These are phyloP conservation scores for Closterium sp. DNA, from an alignment of 139 green algal genomes.

Conservation along the genomic window DNA sequence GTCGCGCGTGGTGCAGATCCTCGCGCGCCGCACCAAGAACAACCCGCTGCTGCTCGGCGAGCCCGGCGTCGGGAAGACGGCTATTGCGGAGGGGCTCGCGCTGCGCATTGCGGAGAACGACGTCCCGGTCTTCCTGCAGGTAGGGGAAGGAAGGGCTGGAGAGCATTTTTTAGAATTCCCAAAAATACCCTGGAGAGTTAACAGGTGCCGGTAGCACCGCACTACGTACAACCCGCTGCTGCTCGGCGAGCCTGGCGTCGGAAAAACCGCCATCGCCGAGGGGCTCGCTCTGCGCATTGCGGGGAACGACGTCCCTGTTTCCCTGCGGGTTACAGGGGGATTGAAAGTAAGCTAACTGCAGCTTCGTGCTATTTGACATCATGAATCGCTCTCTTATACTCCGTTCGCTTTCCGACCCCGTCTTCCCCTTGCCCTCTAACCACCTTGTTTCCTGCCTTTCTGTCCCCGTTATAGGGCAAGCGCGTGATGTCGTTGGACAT, in stretches of 20 bases:
- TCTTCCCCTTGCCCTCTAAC: too few relatives aligned
- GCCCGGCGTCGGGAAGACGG: conserved; percentile 75
- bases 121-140: conserved; percentile 79
- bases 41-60: conserved; percentile 98
- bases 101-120: conserved; percentile 68
- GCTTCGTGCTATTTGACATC: too few relatives aligned
- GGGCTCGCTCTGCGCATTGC: conserved; percentile 85
- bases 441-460: too few relatives aligned
- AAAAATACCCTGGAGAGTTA: too few relatives aligned
- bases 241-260: conserved; percentile 87
- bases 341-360: too few relatives aligned
- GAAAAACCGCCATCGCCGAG: conserved; percentile 73
- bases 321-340: conserved; percentile 73
- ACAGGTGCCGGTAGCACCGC: too few relatives aligned
- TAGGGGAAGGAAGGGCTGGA: too few relatives aligned
- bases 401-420: too few relatives aligned
- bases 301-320: conserved; percentile 67
- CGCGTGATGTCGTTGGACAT: conserved; percentile 92
- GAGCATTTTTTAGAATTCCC: too few relatives aligned
- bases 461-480: neutral
- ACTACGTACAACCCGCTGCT: conserved; percentile 99
- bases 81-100: conserved; percentile 83
- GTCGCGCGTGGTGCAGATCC: conserved; percentile 83
- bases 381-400: too few relatives aligned
- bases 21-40: conserved; percentile 92